Evolutionary conservation across 2,329 filamentous ascomycete species (phyloP).

Genomic region (Beauveria sp.): DNA sequence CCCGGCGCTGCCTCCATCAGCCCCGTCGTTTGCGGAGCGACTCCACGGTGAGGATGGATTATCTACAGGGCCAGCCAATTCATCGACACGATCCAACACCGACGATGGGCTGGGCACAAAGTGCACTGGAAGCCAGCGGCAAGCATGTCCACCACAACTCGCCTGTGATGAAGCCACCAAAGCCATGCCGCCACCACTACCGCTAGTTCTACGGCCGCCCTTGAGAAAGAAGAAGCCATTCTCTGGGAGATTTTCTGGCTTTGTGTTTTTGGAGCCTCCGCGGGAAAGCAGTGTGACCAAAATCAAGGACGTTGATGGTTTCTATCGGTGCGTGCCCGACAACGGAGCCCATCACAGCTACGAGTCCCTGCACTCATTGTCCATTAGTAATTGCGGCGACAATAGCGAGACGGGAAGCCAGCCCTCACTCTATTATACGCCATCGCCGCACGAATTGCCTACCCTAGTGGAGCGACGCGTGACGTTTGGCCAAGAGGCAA

Average conservation of each 20-base stretch:
- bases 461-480: constrained; percentile 23
- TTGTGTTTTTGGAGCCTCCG: constrained; percentile 42
- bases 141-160: neutral
- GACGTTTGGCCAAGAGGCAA: constrained; percentile 23
- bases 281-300: constrained; percentile 45
- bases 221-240: constrained; percentile 62
- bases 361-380: constrained; percentile 39
- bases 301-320: constrained; percentile 44
- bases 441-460: constrained; percentile 31
- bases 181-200: constrained; percentile 44
- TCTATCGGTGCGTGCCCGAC: constrained; percentile 48
- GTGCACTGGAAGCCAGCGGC: constrained; percentile 13
- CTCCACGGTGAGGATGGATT: constrained; percentile 39
- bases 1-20: constrained; percentile 48
- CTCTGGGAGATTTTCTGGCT: constrained; percentile 47
- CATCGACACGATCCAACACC: constrained; percentile 19
- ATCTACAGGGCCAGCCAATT: constrained; percentile 21
- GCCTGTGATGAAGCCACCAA: neutral
- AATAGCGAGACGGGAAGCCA: constrained; percentile 26
- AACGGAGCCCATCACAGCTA: constrained; percentile 30
- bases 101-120: constrained; percentile 13
- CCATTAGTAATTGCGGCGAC: constrained; percentile 38
- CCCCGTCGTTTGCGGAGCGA: constrained; percentile 50
- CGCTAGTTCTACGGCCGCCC: constrained; percentile 51
- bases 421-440: constrained; percentile 43